phyloP scores from a whole-genome alignment of 2,329 filamentous ascomycete species.

The Polychaeton citri region DNA sequence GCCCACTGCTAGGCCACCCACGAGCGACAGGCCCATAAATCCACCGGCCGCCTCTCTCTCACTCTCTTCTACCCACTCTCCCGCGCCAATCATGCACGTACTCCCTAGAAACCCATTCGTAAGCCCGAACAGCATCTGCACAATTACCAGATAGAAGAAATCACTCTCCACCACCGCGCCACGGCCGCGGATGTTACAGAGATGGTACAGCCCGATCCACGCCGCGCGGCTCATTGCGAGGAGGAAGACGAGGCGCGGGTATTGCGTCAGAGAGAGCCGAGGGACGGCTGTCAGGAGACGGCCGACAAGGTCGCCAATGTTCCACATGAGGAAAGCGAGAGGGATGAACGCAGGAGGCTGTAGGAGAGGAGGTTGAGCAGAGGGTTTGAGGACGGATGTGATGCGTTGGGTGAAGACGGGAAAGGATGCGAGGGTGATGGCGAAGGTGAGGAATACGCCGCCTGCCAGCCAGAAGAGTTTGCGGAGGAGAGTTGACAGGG shows the following conservation, averaged over 20 bases:
- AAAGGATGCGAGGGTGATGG: conserved; percentile 73
- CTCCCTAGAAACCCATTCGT: conserved; percentile 80
- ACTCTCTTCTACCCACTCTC: conserved; percentile 64
- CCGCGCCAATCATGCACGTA: conserved; percentile 82
- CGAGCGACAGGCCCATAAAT: conserved; percentile 88
- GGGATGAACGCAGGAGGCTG: conserved; percentile 73
- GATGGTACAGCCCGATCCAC: conserved; percentile 73
- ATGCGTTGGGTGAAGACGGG: conserved; percentile 67
- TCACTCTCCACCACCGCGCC: conserved; percentile 69
- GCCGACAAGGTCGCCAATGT: conserved; percentile 70
- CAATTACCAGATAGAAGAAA: conserved; percentile 70
- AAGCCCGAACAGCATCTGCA: conserved; percentile 72
- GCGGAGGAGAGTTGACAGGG: conserved; percentile 53
- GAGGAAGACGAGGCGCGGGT: conserved; percentile 54
- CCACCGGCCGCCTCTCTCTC: conserved; percentile 82
- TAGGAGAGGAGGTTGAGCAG: conserved; percentile 45
- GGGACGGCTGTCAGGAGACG: conserved; percentile 53
- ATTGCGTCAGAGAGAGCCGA: conserved; percentile 42
- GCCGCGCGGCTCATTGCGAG: conserved; percentile 50
- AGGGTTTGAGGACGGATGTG: conserved; percentile 23
- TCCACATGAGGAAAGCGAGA: conserved; percentile 86
- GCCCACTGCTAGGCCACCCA: conserved; percentile 69
- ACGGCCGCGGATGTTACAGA: conserved; percentile 74
- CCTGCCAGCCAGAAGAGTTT: conserved; percentile 68
- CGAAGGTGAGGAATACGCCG: conserved; percentile 71